Evolutionary conservation across 306 rosid genomes (phyloP), one percentile per base, ranked within the genome.

Genomic region (Castanospermum australe): DNA sequence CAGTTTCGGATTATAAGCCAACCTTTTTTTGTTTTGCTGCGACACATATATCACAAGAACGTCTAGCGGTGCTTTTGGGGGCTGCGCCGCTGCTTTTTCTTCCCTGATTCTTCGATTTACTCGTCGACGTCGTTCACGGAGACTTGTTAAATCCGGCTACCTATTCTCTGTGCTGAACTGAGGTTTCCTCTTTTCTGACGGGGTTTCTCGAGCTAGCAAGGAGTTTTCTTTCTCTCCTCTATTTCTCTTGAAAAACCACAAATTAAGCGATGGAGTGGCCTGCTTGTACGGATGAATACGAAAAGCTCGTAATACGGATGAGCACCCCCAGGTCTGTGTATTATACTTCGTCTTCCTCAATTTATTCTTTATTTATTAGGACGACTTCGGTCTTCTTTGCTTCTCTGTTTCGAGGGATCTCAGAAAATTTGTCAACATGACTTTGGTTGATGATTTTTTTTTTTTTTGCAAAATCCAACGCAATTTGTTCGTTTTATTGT

Each of bases 261-360:
- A 41, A n/a, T n/a, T n/a, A n/a, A 57, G 76, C 39, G 18, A 94
- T 93, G 96, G 98, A 92, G 83, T 82, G 95, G 89, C 84, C 95
- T 21, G 88, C 92, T 39, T 82, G 85, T 85, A 85, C 92, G 67
- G 90, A 87, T 30, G 99, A 92, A 76, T 95, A 87, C 60, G 89
- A 93, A 30, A 95, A 92, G 79, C 99, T 95, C 28, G 64, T 95
- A 5, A 82, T 86, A 51, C 80, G 97, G 41, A 92, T 95, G 97
- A 88, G 86, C 89, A 86, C 96, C 8, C 99, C 99, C 15, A 91
- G 99, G 99, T 95, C 79, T 32, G 75, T 60, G 56, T 59, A 42
- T 75, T 21, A 21, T 13, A 3, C 76, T 66, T 33, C 60, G 14
- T n/a, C 15, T 54, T 77, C 1, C 4, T 44, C 36, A 14, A 0